Conservation (phyloP, 73 alveolate genomes). For the Symbiodinium natans region DNA sequence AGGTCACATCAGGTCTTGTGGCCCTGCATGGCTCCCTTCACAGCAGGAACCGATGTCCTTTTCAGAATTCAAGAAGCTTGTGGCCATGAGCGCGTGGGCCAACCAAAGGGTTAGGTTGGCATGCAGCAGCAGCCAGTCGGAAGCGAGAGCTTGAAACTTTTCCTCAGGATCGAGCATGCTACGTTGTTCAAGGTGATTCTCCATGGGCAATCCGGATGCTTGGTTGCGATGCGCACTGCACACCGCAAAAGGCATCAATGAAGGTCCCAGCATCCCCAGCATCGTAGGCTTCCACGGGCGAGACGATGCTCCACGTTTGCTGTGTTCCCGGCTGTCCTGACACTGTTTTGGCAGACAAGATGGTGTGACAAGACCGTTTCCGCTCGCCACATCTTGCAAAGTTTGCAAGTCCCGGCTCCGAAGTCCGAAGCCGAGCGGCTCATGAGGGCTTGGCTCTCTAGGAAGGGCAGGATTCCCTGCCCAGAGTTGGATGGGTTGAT, state of each 20-base stretch:
- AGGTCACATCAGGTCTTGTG: too few relatives aligned
- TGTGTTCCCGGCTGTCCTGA: neutral
- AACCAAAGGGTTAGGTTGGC: neutral
- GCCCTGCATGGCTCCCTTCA: too few relatives aligned
- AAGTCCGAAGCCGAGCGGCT: neutral
- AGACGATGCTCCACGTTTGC: neutral
- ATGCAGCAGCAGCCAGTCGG: neutral
- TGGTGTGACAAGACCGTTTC: too few relatives aligned
- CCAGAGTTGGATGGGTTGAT: neutral
- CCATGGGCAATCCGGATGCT: too few relatives aligned
- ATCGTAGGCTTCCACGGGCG: constrained; percentile 27
- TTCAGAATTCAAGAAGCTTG: neutral
- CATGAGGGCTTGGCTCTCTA: neutral
- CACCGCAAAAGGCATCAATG: neutral
- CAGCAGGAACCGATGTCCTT: too few relatives aligned
- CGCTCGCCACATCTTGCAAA: too few relatives aligned
- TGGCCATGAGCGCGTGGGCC: constrained; percentile 35
- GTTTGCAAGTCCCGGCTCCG: too few relatives aligned
- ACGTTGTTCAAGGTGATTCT: too few relatives aligned
- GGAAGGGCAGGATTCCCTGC: neutral
- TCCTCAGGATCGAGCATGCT: too few relatives aligned
- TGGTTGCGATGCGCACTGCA: too few relatives aligned
- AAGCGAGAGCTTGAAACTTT: neutral
- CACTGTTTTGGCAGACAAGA: neutral
- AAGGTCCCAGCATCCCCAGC: constrained; percentile 10